A percentile compares a stretch with the other conserved stretches of the same genome.
phyloP scores from a whole-genome alignment of 129 eudicot genomes.

The Kitagawia praeruptora region DNA sequence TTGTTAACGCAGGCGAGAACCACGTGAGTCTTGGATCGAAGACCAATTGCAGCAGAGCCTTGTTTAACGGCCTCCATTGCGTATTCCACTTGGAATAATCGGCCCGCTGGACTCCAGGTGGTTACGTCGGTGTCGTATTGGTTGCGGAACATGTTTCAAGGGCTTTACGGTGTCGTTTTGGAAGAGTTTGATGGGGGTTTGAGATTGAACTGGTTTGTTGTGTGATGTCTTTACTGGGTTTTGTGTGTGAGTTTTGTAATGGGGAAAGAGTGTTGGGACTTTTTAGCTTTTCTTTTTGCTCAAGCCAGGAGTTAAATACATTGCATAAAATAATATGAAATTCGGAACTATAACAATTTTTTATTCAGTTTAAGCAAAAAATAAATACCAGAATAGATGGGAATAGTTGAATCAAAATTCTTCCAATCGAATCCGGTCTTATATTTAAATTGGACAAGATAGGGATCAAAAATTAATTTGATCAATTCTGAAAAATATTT shows the following conservation, averaged over 20 bases:
- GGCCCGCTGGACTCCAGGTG: slow-evolving; percentile 96
- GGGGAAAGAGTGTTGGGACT: neutral
- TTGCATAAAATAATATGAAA: no score
- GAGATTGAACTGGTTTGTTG: neutral
- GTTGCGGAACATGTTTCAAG: slow-evolving; percentile 57
- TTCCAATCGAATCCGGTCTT: no score
- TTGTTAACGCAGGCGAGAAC: slow-evolving; percentile 87
- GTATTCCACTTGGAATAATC: slow-evolving; percentile 91
- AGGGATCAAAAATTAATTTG: no score
- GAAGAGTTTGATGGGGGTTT: no score
- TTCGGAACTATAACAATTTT: no score
- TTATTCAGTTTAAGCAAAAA: no score
- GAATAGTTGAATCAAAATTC: no score
- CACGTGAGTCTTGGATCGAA: slow-evolving; percentile 92
- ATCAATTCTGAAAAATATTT: no score
- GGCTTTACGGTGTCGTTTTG: neutral
- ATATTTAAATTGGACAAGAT: no score
- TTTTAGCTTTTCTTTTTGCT: neutral
- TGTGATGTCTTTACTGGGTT: neutral
- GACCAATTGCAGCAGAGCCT: slow-evolving; percentile 95
- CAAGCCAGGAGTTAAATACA: neutral
- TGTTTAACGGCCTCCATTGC: slow-evolving; percentile 99
- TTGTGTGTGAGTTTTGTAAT: neutral
- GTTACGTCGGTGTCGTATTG: slow-evolving; percentile 48
- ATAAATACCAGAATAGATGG: no score